Evolutionary conservation across 108 stramenopile species (phyloP), one percentile per base, ranked within the genome.

Genomic region (Nitzschia inconspicua): DNA sequence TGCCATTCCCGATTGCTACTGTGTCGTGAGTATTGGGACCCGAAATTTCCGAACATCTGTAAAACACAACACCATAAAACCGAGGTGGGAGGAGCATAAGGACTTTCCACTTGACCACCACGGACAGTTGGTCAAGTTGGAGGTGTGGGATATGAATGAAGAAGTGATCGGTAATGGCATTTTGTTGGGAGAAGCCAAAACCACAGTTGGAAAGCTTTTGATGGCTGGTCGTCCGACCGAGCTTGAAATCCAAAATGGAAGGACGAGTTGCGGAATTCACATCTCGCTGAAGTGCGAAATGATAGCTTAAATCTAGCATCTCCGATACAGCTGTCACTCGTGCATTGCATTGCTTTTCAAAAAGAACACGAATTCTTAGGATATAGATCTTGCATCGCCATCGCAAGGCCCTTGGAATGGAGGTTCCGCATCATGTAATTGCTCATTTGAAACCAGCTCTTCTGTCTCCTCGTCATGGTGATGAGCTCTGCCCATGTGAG

Each of bases 1-100:
- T 20, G 80, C 82, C 44, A 63, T 83, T 11, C 82, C 86, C 10
- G 79, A 83, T 57, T 60, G 65, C 20, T 87, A 81, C 49, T 77
- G 68, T 42, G 28, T 63, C 16, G 43, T 80, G 10, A 44, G 59
- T 37, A 60, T 77, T 55, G 69, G 69, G n/a, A 48, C 65, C n/a
- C 35, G 44, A 18, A 52, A 41, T 3, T 82, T 63, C 66, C 60
- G 42, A 27, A 88, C 81, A 20, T 25, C 60, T 25, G 69, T 70
- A 0, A 58, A 51, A n/a, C 65, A 75, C 46, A 74, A 88, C 53
- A 66, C 41, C 31, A 62, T 66, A 13, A 71, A 57, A 31, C 86
- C 85, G 1, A 39, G 44, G 3, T 87, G 85, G 85, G 68, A 80
- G 41, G 85, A 86, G 53, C 50, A 63, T 1, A 39, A 60, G 39